Evolutionary conservation across 2,329 filamentous ascomycete genomes (phyloP), one percentile per base, ranked within the genome.

Genomic region (Hawksworthiomyces lignivorus): DNA sequence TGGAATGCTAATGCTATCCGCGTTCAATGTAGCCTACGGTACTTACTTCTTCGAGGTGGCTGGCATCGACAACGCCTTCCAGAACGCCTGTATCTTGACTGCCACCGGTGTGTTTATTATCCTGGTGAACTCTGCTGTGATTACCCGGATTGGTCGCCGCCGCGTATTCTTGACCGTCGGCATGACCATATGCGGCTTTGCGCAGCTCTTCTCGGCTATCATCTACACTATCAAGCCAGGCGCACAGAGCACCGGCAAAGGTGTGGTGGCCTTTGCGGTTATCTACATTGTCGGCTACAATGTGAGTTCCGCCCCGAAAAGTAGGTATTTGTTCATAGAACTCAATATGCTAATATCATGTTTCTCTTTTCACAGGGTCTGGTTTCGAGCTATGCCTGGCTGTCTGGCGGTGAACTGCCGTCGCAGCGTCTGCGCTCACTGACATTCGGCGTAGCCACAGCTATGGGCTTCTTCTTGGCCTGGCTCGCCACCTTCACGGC

Each of bases 11-110:
- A 8, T 4, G 22, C 30, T 14, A 18, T 41, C 48, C 24, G 46
- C 26, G 9, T 11, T 7, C 6, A 20, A 4, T 14, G 17, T 22
- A 73, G 72, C 69, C 1, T 74, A 72, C 49, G 65, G 66, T 19
- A 77, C 73, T 2, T 79, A 78, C 55, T 78, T 78, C 62, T 75
- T 79, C 53, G 65, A 71, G 50, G 77, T 77, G 69, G 72, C 74
- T 27, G 63, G 69, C 34, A 70, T 78, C 5, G 63, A 68, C 26
- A 64, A 72, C 36, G 65, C 73, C 8, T 78, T 78, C 52, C 68
- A 70, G 50, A 77, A 77, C 57, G 62, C 68, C 12, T 75, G 74
- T 52, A 73, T 77, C 34, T 62, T 77, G 12, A 68, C 62, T 22
- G 67, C 65, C 7, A 65, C 76, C 36, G 73, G 73, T 14, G 72